A percentile compares a stretch with the other conserved stretches of the same genome.
Evolutionary conservation across 805 yeast species (phyloP).

Genomic region (Saturnispora galanensis): DNA sequence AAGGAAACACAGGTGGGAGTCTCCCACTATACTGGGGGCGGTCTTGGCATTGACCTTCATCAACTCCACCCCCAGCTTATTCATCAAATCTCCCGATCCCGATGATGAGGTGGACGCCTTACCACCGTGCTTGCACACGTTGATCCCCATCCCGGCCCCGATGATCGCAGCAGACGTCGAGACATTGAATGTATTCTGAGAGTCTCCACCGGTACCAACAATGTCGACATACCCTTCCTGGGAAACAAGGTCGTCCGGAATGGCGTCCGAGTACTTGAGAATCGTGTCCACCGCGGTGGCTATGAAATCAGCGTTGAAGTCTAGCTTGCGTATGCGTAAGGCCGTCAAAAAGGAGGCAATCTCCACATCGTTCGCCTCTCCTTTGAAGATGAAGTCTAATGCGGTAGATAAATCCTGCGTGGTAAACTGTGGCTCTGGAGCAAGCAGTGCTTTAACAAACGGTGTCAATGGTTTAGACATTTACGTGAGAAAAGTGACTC

Average conservation of each 20-base stretch:
- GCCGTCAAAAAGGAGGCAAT: conserved; percentile 73
- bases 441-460: conserved; percentile 54
- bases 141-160: conserved; percentile 78
- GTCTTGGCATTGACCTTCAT: conserved; percentile 53
- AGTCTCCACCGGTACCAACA: conserved; percentile 99
- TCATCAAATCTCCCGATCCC: conserved; percentile 87
- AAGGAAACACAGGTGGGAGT: conserved; percentile 52
- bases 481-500: neutral
- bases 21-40: conserved; percentile 47
- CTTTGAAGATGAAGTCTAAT: conserved; percentile 48
- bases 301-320: conserved; percentile 70
- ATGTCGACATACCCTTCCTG: conserved; percentile 62
- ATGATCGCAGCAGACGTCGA: conserved; percentile 92
- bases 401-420: conserved; percentile 59
- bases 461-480: conserved; percentile 32
- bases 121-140: conserved; percentile 93
- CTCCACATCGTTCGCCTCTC: conserved; percentile 57
- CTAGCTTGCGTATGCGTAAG: conserved; percentile 62
- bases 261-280: conserved; percentile 49
- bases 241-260: conserved; percentile 37
- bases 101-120: conserved; percentile 89
- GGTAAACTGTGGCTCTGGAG: conserved; percentile 50
- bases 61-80: conserved; percentile 74
- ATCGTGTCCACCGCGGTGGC: conserved; percentile 80
- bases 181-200: conserved; percentile 93